These are phyloP conservation scores for Mortierella hygrophila DNA, from an alignment of 192 early-diverging fungal species.

Conservation along the genomic window DNA sequence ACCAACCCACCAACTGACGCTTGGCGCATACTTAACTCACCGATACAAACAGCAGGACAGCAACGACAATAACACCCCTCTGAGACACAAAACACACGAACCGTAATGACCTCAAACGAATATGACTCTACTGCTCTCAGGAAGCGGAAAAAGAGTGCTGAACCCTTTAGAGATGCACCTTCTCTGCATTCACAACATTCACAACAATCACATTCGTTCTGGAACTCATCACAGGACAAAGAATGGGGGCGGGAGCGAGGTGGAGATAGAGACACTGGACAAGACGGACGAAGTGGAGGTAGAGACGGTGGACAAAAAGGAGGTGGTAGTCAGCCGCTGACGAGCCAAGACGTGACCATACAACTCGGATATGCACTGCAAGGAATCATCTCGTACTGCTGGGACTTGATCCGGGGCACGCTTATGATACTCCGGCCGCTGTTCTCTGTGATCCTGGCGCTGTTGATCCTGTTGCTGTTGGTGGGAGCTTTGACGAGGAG, in stretches of 20 bases:
- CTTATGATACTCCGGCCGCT: constrained; percentile 39
- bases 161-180: neutral
- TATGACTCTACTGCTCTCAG: constrained; percentile 2
- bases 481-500: constrained; percentile 15
- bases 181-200: neutral
- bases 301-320: neutral
- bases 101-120: neutral
- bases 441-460: constrained; percentile 28
- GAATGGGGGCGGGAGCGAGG: neutral
- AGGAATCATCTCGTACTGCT: constrained; percentile 23
- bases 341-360: constrained; percentile 13
- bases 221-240: neutral
- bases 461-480: neutral
- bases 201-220: constrained; percentile 2
- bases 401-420: constrained; percentile 17
- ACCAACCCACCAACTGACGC: no score
- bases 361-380: constrained; percentile 19
- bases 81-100: neutral
- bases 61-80: neutral
- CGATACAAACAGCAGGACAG: neutral
- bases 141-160: constrained; percentile 1
- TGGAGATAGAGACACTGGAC: neutral
- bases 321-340: neutral
- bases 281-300: neutral
- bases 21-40: neutral